Conservation (phyloP, 345 rosid genomes). For the Eucalyptus sp. region DNA sequence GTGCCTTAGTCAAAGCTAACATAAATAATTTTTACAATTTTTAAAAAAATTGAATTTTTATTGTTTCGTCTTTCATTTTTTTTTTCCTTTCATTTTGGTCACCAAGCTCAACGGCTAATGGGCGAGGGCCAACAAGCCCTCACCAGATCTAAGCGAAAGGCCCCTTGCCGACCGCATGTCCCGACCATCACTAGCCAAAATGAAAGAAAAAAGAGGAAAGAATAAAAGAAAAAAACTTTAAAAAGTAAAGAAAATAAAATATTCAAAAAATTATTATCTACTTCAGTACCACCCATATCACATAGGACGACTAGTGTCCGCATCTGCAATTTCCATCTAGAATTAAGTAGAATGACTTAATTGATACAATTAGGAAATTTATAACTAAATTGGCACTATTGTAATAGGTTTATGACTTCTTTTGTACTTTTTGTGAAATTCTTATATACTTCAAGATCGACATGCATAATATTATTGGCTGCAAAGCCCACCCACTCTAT, state of each 20-base stretch:
- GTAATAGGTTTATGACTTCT: neutral
- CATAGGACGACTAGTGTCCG: fast-evolving
- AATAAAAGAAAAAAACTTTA: too few species aligned
- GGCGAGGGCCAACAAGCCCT: neutral
- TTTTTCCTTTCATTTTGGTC: neutral
- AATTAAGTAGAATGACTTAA: neutral
- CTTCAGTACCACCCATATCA: neutral
- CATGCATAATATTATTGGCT: neutral
- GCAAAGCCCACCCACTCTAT: neutral
- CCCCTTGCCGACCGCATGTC: fast-evolving
- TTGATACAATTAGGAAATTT: fast-evolving
- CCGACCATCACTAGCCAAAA: neutral
- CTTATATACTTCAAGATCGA: neutral
- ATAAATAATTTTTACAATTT: neutral
- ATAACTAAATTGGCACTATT: fast-evolving
- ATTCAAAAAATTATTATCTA: too few species aligned
- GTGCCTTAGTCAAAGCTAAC: fast-evolving
- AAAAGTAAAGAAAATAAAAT: too few species aligned
- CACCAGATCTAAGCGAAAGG: neutral
- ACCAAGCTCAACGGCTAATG: neutral
- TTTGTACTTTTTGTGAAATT: neutral
- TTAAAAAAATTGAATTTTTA: too few species aligned
- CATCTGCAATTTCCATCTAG: neutral
- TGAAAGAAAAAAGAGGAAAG: neutral
- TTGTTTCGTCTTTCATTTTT: too few species aligned